Evolutionary conservation across 257 asterid genomes (phyloP).

Genomic region (Rauvolfia tetraphylla): DNA sequence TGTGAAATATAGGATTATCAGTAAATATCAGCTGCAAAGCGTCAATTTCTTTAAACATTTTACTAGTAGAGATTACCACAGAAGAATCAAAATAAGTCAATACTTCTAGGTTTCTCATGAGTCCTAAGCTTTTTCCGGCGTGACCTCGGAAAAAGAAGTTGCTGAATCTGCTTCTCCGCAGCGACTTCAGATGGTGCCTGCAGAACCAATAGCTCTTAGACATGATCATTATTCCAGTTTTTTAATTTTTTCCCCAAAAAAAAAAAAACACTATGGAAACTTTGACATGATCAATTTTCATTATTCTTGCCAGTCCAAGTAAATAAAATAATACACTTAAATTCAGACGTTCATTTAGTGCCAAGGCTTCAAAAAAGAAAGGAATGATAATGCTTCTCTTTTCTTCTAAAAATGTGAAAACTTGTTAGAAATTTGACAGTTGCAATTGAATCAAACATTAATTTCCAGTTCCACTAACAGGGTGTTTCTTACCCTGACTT

Average conservation of each 20-base stretch:
- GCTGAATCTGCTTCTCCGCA: conserved; percentile 80
- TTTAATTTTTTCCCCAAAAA: too few species aligned
- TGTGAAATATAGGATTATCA: too few species aligned
- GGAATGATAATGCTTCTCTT: background rate
- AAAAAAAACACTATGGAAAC: too few species aligned
- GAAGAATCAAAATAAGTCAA: conserved; percentile 32
- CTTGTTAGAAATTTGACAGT: background rate
- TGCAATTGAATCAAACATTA: background rate
- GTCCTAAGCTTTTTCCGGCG: conserved; percentile 47
- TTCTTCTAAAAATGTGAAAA: background rate
- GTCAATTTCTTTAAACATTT: too few species aligned
- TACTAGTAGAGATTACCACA: too few species aligned
- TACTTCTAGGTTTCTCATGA: conserved; percentile 32
- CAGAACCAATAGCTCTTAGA: background rate
- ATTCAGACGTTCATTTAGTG: too few species aligned
- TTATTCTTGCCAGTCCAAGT: too few species aligned
- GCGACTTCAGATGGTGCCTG: conserved; percentile 65
- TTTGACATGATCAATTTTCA: too few species aligned
- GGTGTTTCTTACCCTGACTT: conserved; percentile 48
- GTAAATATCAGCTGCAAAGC: too few species aligned
- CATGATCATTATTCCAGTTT: background rate
- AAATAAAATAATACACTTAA: too few species aligned
- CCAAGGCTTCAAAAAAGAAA: too few species aligned
- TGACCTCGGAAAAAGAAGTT: conserved; percentile 64
- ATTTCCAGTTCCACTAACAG: background rate